phyloP scores from a whole-genome alignment of 2,329 filamentous ascomycete genomes.

The Clonostachys sp. region DNA sequence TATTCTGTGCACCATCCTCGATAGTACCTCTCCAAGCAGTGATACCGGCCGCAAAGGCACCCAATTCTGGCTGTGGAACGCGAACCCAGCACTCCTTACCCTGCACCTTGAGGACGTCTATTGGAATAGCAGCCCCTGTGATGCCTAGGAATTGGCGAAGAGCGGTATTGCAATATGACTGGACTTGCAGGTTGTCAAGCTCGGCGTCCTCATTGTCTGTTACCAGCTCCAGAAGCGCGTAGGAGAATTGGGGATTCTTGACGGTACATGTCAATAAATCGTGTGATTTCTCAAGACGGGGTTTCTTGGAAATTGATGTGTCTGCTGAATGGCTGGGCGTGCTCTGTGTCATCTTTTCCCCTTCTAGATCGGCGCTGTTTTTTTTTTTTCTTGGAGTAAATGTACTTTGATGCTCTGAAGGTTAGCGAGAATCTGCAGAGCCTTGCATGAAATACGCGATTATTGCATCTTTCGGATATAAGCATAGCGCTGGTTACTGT shows the following conservation, averaged over 20 bases:
- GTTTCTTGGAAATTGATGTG: neutral
- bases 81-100: constrained; percentile 58
- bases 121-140: constrained; percentile 59
- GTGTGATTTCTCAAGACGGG: constrained; percentile 30
- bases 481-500: neutral
- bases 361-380: constrained; percentile 7
- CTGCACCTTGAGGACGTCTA: constrained; percentile 66
- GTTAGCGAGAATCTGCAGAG: neutral
- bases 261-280: constrained; percentile 48
- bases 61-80: constrained; percentile 56
- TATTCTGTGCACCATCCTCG: constrained; percentile 35
- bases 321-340: constrained; percentile 3
- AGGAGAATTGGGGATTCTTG: constrained; percentile 47
- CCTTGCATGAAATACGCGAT: neutral
- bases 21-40: constrained; percentile 56
- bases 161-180: constrained; percentile 58
- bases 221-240: constrained; percentile 48
- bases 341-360: constrained; percentile 12
- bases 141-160: constrained; percentile 67
- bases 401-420: neutral
- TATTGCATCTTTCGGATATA: neutral
- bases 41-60: constrained; percentile 57
- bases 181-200: constrained; percentile 59
- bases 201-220: constrained; percentile 13
- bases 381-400: neutral